phyloP scores from a whole-genome alignment of 192 early-diverging fungal species.

The Anaeromyces robustus region DNA sequence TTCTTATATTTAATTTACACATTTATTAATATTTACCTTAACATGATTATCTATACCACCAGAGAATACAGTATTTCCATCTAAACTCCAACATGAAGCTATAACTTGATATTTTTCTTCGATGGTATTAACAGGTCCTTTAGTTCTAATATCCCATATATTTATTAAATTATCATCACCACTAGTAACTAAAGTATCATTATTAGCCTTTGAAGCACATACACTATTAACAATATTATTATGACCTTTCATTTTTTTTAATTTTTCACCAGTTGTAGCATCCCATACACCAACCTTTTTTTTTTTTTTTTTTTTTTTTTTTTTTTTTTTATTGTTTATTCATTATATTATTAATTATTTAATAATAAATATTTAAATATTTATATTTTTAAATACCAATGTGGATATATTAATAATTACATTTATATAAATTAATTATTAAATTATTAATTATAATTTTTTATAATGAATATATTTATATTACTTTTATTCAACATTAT shows the following conservation, averaged over 20 bases:
- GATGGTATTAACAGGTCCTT: conserved; percentile 18
- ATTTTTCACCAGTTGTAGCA: conserved; percentile 57
- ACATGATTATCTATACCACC: conserved; percentile 87
- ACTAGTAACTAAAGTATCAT: conserved; percentile 64
- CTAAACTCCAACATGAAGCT: conserved; percentile 50
- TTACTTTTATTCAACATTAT: too few relatives aligned
- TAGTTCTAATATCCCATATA: conserved; percentile 26
- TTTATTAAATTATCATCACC: conserved; percentile 69
- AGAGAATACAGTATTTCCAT: conserved; percentile 62
- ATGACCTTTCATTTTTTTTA: conserved; percentile 70
- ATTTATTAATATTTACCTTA: conserved; percentile 17
- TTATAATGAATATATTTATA: too few relatives aligned
- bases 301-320: conserved; percentile 18
- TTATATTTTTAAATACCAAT: too few relatives aligned
- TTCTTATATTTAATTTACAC: too few relatives aligned
- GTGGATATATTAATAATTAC: too few relatives aligned
- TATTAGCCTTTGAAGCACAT: conserved; percentile 48
- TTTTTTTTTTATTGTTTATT: too few relatives aligned
- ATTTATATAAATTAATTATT: too few relatives aligned
- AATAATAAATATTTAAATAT: too few relatives aligned
- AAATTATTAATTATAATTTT: too few relatives aligned
- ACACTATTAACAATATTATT: conserved; percentile 65
- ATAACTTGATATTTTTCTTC: conserved; percentile 38
- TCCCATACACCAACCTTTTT: conserved; percentile 71
- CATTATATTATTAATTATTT: too few relatives aligned